Evolutionary conservation across 257 asterid genomes (phyloP).

Genomic region (Jacaranda copaia): DNA sequence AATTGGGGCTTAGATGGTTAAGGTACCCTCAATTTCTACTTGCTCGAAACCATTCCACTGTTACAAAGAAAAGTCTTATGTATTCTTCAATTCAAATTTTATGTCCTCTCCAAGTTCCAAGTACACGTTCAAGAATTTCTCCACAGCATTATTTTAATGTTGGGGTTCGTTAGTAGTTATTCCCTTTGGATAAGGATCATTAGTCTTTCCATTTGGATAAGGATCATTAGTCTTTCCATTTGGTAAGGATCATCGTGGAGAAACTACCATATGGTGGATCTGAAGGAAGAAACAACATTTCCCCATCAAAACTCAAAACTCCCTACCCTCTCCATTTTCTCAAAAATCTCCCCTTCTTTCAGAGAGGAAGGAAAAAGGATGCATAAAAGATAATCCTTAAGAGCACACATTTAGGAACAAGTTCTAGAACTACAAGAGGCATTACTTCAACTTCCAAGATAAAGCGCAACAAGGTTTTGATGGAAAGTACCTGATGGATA

Average conservation of each 20-base stretch:
- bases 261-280: no score
- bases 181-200: neutral
- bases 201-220: neutral
- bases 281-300: neutral
- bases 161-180: neutral
- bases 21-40: neutral
- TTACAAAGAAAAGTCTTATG: neutral
- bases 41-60: neutral
- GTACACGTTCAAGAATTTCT: neutral
- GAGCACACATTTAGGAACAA: conserved; percentile 1
- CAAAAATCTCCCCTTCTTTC: neutral
- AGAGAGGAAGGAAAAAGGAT: neutral
- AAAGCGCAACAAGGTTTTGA: conserved; percentile 5
- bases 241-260: neutral
- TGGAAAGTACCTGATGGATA: conserved; percentile 61
- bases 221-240: neutral
- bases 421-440: neutral
- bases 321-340: neutral
- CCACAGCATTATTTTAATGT: neutral
- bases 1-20: neutral
- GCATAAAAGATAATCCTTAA: neutral
- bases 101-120: neutral
- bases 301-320: neutral
- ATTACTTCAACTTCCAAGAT: conserved; percentile 3
- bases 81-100: neutral